phyloP scores from a whole-genome alignment of 1,284 basidiomycete species.

The Anthracocystis walkeri region DNA sequence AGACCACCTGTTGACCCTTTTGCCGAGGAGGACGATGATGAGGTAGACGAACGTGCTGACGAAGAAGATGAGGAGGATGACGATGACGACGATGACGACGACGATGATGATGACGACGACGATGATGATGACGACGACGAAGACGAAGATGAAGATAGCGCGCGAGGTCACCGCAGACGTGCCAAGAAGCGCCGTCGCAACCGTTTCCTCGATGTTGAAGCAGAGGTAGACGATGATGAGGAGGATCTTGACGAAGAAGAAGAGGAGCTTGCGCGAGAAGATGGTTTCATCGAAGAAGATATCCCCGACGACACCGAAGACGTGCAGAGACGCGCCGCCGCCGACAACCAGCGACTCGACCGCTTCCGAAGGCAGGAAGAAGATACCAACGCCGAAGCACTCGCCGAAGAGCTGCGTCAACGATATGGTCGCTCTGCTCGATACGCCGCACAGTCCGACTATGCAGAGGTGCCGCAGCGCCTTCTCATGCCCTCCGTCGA shows the following conservation, averaged over 20 bases:
- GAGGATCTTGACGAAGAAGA: constrained; percentile 69
- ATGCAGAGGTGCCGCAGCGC: constrained; percentile 84
- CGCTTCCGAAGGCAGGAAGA: constrained; percentile 80
- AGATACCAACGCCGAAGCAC: constrained; percentile 85
- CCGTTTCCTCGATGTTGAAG: constrained; percentile 94
- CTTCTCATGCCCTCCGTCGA: constrained; percentile 95
- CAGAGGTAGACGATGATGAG: constrained; percentile 80
- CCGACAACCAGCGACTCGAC: constrained; percentile 82
- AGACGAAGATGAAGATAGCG: constrained; percentile 53
- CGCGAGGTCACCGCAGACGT: constrained; percentile 41
- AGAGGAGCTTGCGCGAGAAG: constrained; percentile 67
- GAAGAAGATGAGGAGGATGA: constrained; percentile 61
- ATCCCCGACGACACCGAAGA: constrained; percentile 77
- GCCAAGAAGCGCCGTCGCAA: constrained; percentile 71
- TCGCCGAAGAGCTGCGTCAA: constrained; percentile 85
- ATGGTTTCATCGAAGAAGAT: constrained; percentile 82
- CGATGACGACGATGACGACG: constrained; percentile 52
- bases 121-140: constrained; percentile 65
- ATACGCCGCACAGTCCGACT: constrained; percentile 74
- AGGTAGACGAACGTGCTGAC: constrained; percentile 50
- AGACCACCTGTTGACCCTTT: constrained; percentile 41
- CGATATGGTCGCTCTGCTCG: constrained; percentile 76
- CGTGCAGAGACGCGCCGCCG: constrained; percentile 74
- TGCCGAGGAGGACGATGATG: constrained; percentile 53
- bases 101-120: constrained; percentile 60